phyloP scores from a whole-genome alignment of 805 yeast genomes.

The Ogataea salicorniae region DNA sequence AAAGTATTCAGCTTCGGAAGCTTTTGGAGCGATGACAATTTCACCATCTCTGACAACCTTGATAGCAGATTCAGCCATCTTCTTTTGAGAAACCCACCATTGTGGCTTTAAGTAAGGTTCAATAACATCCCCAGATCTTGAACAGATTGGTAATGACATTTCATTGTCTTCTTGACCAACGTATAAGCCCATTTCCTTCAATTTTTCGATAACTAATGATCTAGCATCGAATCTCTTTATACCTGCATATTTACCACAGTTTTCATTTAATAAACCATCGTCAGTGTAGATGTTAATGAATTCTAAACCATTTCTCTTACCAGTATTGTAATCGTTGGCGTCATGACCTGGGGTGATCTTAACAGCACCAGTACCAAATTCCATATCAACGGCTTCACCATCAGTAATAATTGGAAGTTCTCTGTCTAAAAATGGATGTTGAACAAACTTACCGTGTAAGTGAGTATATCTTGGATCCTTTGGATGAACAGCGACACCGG shows the following conservation, averaged over 20 bases:
- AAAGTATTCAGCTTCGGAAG: slow-evolving; percentile 90
- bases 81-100: slow-evolving; percentile 96
- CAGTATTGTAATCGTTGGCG: slow-evolving; percentile 92
- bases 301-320: slow-evolving; percentile 88
- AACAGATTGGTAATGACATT: slow-evolving; percentile 91
- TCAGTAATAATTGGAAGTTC: slow-evolving; percentile 86
- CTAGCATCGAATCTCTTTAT: slow-evolving; percentile 94
- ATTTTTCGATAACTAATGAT: slow-evolving; percentile 69
- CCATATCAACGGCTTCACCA: slow-evolving; percentile 95
- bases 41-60: slow-evolving; percentile 79
- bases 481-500: slow-evolving; percentile 97
- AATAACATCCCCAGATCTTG: slow-evolving; percentile 94
- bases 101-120: slow-evolving; percentile 98
- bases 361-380: slow-evolving; percentile 99
- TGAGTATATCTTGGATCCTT: slow-evolving; percentile 89
- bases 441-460: slow-evolving; percentile 86
- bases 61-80: slow-evolving; percentile 84
- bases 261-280: slow-evolving; percentile 83
- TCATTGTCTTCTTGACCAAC: slow-evolving; percentile 89
- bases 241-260: slow-evolving; percentile 92
- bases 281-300: slow-evolving; percentile 88
- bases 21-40: slow-evolving; percentile 76
- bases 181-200: slow-evolving; percentile 68
- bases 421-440: slow-evolving; percentile 86
- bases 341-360: slow-evolving; percentile 99